These are phyloP conservation scores for Rhododendron henanense DNA, from an alignment of 148 eudicot species.

Conservation along the genomic window DNA sequence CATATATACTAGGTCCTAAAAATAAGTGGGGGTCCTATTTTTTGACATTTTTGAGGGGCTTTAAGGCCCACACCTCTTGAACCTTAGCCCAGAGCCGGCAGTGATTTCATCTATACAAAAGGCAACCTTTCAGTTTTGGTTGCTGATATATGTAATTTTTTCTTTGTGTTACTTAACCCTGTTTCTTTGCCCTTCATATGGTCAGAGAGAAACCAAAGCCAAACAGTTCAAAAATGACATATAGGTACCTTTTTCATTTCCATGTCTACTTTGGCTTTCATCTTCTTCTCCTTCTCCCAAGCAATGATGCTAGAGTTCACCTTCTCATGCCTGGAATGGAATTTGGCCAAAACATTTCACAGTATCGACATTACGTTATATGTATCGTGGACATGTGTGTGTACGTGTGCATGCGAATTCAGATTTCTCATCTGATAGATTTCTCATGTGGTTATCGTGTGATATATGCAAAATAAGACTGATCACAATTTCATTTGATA, in stretches of 20 bases:
- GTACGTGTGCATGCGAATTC: not conserved
- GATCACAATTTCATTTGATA: not conserved
- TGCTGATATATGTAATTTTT: too few relatives aligned
- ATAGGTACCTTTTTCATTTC: slow-evolving; percentile 55
- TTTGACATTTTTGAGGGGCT: too few relatives aligned
- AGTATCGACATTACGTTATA: not conserved
- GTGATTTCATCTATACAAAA: not conserved
- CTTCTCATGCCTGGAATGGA: slow-evolving; percentile 57
- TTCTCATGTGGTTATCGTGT: not conserved
- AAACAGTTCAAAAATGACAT: not conserved
- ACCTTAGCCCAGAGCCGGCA: too few relatives aligned
- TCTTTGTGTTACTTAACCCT: too few relatives aligned
- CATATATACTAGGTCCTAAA: too few relatives aligned
- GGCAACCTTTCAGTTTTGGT: too few relatives aligned
- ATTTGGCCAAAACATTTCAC: not conserved
- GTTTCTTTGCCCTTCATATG: too few relatives aligned
- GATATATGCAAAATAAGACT: too few relatives aligned
- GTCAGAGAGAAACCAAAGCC: not conserved
- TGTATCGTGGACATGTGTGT: not conserved
- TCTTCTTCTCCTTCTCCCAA: slow-evolving; percentile 78
- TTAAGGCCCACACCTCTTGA: too few relatives aligned
- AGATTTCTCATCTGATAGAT: not conserved
- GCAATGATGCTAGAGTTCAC: slow-evolving; percentile 33
- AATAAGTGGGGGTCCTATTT: too few relatives aligned
- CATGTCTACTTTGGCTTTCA: slow-evolving; percentile 40